Evolutionary conservation across 2,329 filamentous ascomycete genomes (phyloP).

Genomic region (Trichophyton schoenleinii): DNA sequence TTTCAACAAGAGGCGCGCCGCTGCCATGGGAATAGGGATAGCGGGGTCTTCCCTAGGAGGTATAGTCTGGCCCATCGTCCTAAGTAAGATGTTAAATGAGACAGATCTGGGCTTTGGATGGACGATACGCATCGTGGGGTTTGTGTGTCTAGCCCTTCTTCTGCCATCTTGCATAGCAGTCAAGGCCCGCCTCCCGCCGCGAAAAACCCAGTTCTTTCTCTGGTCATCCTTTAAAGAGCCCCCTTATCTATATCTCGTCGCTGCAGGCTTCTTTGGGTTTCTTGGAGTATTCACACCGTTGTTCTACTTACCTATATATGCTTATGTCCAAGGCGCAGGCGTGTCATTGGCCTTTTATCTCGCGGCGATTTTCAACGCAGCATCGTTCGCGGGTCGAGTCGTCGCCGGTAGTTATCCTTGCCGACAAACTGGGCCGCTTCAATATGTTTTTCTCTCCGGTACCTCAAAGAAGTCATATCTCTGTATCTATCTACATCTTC

Average conservation of each 20-base stretch:
- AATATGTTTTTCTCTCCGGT: conserved; percentile 33
- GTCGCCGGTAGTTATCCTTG: conserved; percentile 46
- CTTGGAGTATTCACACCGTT: conserved; percentile 41
- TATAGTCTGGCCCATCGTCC: conserved; percentile 42
- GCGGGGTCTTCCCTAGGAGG: conserved; percentile 45
- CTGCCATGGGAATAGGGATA: conserved; percentile 49
- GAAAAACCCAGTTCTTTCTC: conserved; percentile 13
- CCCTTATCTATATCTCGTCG: conserved; percentile 2
- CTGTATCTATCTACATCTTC: too few species aligned
- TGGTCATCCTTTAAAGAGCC: conserved; percentile 4
- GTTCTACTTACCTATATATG: conserved; percentile 43
- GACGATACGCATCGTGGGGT: conserved; percentile 45
- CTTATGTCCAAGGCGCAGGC: conserved; percentile 47
- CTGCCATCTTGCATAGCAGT: conserved; percentile 42
- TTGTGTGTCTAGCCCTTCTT: conserved; percentile 49
- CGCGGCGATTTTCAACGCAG: conserved; percentile 55
- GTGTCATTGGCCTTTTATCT: conserved; percentile 50
- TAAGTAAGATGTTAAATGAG: conserved; percentile 26
- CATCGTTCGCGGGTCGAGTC: conserved; percentile 47
- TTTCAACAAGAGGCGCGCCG: conserved; percentile 31
- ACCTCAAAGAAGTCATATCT: too few species aligned
- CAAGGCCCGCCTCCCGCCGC: conserved; percentile 29
- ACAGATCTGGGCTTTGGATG: conserved; percentile 42
- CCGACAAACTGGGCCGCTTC: conserved; percentile 34
- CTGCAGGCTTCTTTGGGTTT: conserved; percentile 25